A percentile compares a stretch with the other conserved stretches of the same genome.
These are phyloP conservation scores for Lineolata rhizophorae DNA, from an alignment of 495 filamentous ascomycete species.

Conservation along the genomic window DNA sequence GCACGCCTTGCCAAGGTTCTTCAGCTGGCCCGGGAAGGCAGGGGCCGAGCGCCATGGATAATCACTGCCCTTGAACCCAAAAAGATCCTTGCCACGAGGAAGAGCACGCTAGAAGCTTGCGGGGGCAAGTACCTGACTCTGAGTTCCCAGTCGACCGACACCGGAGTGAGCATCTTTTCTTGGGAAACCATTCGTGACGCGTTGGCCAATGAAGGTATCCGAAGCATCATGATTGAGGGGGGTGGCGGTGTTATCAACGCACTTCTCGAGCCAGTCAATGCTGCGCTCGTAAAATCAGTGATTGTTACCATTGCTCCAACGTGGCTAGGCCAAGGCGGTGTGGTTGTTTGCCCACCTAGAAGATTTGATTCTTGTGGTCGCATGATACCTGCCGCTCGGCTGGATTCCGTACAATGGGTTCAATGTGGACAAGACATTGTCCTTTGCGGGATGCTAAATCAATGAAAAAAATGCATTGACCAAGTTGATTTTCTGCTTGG, in stretches of 20 bases:
- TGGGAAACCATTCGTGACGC: conserved; percentile 42
- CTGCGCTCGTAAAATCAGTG: conserved; percentile 1
- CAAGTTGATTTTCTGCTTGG: too few relatives aligned
- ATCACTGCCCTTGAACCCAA: conserved; percentile 19
- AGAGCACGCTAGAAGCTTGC: conserved; percentile 24
- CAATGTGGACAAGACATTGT: too few relatives aligned
- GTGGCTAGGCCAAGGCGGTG: conserved; percentile 1
- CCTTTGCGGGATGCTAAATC: too few relatives aligned
- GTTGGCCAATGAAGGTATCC: conserved; percentile 14
- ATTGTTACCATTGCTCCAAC: conserved; percentile 3
- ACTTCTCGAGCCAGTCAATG: background rate
- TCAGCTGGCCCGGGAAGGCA: conserved; percentile 35
- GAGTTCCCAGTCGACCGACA: too few relatives aligned
- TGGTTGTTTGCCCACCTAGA: too few relatives aligned
- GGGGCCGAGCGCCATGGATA: conserved; percentile 52
- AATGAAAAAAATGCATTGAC: too few relatives aligned
- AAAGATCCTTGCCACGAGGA: too few relatives aligned
- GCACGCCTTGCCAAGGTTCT: conserved; percentile 38
- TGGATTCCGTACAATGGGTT: too few relatives aligned
- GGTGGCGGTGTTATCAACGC: conserved; percentile 1
- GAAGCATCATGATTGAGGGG: conserved; percentile 3
- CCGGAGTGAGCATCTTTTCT: too few relatives aligned
- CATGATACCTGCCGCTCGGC: too few relatives aligned
- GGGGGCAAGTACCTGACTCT: conserved; percentile 28
- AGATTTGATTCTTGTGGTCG: too few relatives aligned